Percentiles rank a stretch among this genome's conserved stretches.
Conservation (phyloP, 1,139 yeast genomes). For the Saccharomyces hybrid region DNA sequence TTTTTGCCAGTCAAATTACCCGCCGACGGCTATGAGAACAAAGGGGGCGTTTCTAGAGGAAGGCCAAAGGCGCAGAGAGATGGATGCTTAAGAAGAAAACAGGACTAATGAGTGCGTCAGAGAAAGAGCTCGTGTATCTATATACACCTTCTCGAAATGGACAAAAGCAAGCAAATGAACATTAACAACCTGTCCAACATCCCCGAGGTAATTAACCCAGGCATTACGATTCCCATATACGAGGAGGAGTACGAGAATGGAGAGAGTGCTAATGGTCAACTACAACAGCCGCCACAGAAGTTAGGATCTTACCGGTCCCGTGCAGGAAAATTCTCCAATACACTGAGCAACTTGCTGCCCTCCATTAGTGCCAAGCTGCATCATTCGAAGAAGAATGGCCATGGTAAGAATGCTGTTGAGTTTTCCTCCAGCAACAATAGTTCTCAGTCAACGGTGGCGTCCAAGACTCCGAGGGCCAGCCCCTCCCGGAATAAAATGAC, state of each 20-base stretch:
- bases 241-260: slow-evolving; percentile 17
- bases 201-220: slow-evolving; percentile 31
- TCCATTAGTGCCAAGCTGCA: slow-evolving; percentile 31
- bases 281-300: slow-evolving; percentile 21
- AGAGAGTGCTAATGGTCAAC: background rate
- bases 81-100: background rate
- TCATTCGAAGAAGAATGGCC: slow-evolving; percentile 24
- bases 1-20: background rate
- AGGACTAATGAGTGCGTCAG: background rate
- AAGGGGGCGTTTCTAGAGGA: background rate
- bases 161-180: slow-evolving; percentile 4
- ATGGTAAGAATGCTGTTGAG: slow-evolving; percentile 6
- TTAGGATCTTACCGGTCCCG: slow-evolving; percentile 28
- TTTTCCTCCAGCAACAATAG: slow-evolving; percentile 3
- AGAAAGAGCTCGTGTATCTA: background rate
- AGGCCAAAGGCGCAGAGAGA: background rate
- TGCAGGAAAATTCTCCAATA: slow-evolving; percentile 31
- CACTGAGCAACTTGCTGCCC: slow-evolving; percentile 29
- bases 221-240: slow-evolving; percentile 30
- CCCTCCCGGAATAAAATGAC: background rate
- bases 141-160: background rate
- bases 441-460: slow-evolving; percentile 2
- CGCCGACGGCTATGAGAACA: background rate
- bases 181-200: slow-evolving; percentile 12
- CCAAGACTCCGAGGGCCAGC: slow-evolving; percentile 3